Evolutionary conservation across 495 filamentous ascomycete species (phyloP), one percentile per base, ranked within the genome.

Genomic region (Tuber indicum): DNA sequence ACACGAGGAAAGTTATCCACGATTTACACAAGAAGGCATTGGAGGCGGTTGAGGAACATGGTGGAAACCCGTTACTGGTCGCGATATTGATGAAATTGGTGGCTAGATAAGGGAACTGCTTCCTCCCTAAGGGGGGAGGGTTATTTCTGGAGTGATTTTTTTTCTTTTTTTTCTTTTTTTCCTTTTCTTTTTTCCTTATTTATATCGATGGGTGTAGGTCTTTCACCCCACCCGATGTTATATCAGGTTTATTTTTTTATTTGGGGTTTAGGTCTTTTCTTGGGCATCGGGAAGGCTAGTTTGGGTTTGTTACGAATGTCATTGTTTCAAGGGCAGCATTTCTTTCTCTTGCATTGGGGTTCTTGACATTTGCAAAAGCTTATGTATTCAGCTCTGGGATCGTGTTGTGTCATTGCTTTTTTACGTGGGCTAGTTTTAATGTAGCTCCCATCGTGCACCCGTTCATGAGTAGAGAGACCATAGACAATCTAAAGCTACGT

Each of bases 1-100:
- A 98, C 83, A 94, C 92, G 26, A 86, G 89, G 73, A 86, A 89
- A 72, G 91, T 97, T 3, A 84, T 99, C 52, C 81, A 83, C 36
- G 89, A 91, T 52, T 83, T 97, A 81, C 88, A 89, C 44, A 88
- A 87, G 75, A 89, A 90, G 77, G 93, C 94, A 41, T 84, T 89
- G 73, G 86, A 85, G 77, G 85, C 93, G 84, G 89, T 94, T 58
- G 90, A 91, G 71, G 87, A 87, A 78, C 88, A 94, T n/a, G 92
- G 92, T 71, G 84, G 79, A 36, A 84, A 84, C 72, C 21, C n/a
- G 14, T 7, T 70, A 39, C 71, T 84, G 39, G 49, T 70, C 46
- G 75, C 16, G 1, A 82, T 84, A 69, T 71, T 84, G 70, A 70
- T 70, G 17, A 84, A 75, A 76, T 72, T 84, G 82, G 72, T 46